A percentile compares a stretch with the other conserved stretches of the same genome.
Evolutionary conservation across 192 early-diverging fungal species (phyloP).

Genomic region (Chytriomyces confervae): DNA sequence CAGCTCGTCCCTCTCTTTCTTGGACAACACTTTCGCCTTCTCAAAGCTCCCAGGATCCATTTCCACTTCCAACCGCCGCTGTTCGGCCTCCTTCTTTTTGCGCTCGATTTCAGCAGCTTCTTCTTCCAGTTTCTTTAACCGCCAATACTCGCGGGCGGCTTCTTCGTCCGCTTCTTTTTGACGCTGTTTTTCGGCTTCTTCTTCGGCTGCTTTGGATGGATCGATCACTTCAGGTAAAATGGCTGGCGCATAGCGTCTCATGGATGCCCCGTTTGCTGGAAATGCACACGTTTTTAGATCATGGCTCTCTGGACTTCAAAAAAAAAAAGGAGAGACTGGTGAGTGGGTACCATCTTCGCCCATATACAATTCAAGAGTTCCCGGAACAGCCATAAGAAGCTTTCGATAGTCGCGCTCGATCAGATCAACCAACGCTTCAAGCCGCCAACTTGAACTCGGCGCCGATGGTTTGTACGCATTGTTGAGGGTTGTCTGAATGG

Average conservation of each 20-base stretch:
- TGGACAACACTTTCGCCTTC: background rate
- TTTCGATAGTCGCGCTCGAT: background rate
- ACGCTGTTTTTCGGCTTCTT: background rate
- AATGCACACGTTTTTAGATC: too few relatives aligned
- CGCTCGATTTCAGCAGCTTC: constrained; percentile 1
- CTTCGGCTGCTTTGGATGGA: background rate
- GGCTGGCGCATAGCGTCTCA: background rate
- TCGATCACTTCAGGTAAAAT: background rate
- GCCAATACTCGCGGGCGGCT: background rate
- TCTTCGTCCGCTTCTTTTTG: constrained; percentile 1
- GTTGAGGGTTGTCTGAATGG: background rate
- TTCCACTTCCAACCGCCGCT: background rate
- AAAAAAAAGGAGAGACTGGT: too few relatives aligned
- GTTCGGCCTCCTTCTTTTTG: background rate
- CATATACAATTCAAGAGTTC: constrained; percentile 1
- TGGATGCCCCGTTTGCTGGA: background rate
- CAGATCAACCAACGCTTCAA: background rate
- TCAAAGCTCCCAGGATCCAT: background rate
- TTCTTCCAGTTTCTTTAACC: background rate
- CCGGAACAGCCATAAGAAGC: background rate
- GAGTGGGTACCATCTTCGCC: background rate
- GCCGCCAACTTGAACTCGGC: background rate
- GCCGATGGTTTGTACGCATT: too few relatives aligned
- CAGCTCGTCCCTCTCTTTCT: background rate
- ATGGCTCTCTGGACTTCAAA: too few relatives aligned